Evolutionary conservation across 805 yeast species (phyloP), one percentile per base, ranked within the genome.

Genomic region (Wickerhamomyces kurtzmanii): DNA sequence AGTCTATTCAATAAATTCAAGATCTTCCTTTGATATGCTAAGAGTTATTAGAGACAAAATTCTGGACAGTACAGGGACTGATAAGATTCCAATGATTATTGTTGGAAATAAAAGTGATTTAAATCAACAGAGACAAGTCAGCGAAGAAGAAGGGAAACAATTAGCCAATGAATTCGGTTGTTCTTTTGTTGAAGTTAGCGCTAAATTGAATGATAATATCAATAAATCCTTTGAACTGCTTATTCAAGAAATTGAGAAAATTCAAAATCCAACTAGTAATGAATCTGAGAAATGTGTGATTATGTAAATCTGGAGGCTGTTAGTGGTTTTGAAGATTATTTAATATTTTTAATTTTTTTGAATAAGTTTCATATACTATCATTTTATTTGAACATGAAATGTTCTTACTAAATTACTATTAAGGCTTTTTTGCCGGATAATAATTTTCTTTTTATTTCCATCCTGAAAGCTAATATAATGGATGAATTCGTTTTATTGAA

Each of bases 181-280:
- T 40, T 83, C 81, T 12, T 85, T 81, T 51, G 66, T 84, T 45
- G 94, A 84, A 57, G 81, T 93, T 8, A 71, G 83, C 23, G 94
- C 94, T 12, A 77, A 86, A 43, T 72, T 79, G 34, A 73, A 83
- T 44, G 74, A 71, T 49, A 82, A 84, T 46, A 83, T 84, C 18
- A 53, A 42, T 12, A 39, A 59, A 38, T 73, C 78, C 11, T 82
- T 83, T 48, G 74, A 77, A 37, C 53, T 62, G 20, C 59, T 82
- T 38, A 57, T 74, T 22, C 64, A 59, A 27, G 71, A 68, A 39
- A 78, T 83, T 37, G 91, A 81, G 49, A 57, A 59, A 33, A 62
- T 65, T 31, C 76, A 75, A 45, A 73, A 75, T 37, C 80, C 68
- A 20, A 51, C 59, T 7, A 50, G 55, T 12, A 53, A 58, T 23